Evolutionary conservation across 2,329 filamentous ascomycete genomes (phyloP).

Genomic region (Dactylonectria estremocensis): DNA sequence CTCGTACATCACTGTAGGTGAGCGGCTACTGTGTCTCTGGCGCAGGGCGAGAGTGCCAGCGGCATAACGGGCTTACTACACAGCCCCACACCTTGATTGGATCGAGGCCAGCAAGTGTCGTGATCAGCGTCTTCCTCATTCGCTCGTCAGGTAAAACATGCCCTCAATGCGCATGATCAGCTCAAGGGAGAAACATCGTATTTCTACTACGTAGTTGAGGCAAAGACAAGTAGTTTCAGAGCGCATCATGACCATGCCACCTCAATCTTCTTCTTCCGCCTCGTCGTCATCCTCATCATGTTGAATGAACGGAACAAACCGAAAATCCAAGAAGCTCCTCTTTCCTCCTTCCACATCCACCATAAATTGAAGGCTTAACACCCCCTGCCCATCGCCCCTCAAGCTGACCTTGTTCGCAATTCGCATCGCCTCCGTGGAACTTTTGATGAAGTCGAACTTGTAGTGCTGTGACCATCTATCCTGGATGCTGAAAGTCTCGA

Average conservation of each 20-base stretch:
- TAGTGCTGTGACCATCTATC: conserved; percentile 79
- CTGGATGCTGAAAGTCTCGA: conserved; percentile 81
- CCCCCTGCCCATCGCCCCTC: conserved; percentile 88
- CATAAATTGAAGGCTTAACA: conserved; percentile 96
- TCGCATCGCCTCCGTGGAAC: conserved; percentile 92
- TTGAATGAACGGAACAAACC: conserved; percentile 81
- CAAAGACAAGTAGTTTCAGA: not conserved
- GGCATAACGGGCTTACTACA: not conserved
- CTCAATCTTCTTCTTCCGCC: conserved; percentile 35
- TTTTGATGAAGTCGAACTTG: conserved; percentile 89
- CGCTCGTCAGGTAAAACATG: not conserved
- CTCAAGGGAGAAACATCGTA: not conserved
- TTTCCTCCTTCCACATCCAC: conserved; percentile 83
- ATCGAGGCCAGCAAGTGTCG: not conserved
- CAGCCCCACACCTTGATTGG: not conserved
- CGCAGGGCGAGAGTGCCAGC: not conserved
- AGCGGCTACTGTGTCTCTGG: not conserved
- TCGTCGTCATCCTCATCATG: conserved; percentile 65
- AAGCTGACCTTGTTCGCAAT: conserved; percentile 94
- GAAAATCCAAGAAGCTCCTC: conserved; percentile 85
- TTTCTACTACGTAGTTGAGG: conserved; percentile 9
- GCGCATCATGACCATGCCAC: not conserved
- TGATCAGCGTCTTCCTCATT: not conserved
- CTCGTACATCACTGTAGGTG: not conserved
- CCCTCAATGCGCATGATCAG: not conserved